Evolutionary conservation across 441 rosid genomes (phyloP), one percentile per base, ranked within the genome.

Genomic region (Gossypium schwendimanii): DNA sequence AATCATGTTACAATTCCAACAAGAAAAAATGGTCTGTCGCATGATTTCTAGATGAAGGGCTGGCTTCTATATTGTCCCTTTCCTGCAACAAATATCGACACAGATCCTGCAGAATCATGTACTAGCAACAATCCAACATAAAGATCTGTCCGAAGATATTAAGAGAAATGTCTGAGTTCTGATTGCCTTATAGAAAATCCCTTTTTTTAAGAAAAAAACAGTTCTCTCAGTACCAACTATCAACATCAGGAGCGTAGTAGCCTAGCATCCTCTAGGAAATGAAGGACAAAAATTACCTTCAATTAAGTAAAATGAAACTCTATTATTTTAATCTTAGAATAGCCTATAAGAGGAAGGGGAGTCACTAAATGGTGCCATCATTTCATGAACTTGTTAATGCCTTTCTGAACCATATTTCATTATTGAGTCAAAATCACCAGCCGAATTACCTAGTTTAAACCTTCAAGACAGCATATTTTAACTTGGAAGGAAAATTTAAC

Each of bases 301-400:
- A 10, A 18, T 33, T 7, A 17, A 36, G 41, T 36, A 8, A 54
- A 53, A 39, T 4, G 6, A 14, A 33, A 7, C 9, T 49, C 68
- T 20, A 6, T 24, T n/a, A 26, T 45, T 47, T 65, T n/a, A n/a
- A 47, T 47, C 11, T 66, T 36, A 24, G 41, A 66, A 47, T 66
- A 66, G 70, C 41, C 41, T 47, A 66, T 47, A 8, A 3, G 59
- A 26, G 24, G 15, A 26, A n/a, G 44, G 11, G 41, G 10, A 36
- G 41, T 36, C 57, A 67, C 59, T 49, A n/a, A 67, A 26, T 52
- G 24, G 52, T 67, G 57, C 18, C 71, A 36, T 54, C 54, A 69
- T 33, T 44, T 67, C 59, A 15, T 67, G 58, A 12, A 21, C 50
- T 18, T 18, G 9, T 17, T 17, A 36, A 36, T 36, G 41, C 41